These are phyloP conservation scores for Phlebopus sp. DNA, from an alignment of 1,284 basidiomycete genomes.

Conservation along the genomic window DNA sequence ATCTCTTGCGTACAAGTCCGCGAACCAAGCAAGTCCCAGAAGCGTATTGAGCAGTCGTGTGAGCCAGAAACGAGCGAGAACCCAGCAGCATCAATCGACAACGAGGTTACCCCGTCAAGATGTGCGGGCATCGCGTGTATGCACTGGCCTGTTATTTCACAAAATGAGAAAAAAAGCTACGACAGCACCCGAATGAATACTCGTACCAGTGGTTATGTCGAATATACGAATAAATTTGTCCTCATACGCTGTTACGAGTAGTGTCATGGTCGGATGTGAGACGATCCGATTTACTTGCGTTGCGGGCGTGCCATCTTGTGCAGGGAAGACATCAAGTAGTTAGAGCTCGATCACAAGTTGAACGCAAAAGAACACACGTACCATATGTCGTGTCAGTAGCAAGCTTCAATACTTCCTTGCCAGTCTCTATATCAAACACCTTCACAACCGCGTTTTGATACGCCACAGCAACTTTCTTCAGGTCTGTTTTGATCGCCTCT, in stretches of 20 bases:
- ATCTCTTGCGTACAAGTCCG: constrained; percentile 88
- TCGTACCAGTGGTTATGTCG: constrained; percentile 77
- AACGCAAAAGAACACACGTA: constrained; percentile 35
- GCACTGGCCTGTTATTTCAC: constrained; percentile 59
- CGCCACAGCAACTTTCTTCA: constrained; percentile 86
- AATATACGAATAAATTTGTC: constrained; percentile 92
- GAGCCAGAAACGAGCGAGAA: constrained; percentile 87
- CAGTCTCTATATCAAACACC: constrained; percentile 85
- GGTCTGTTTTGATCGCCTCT: constrained; percentile 73
- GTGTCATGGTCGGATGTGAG: constrained; percentile 87
- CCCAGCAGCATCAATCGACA: constrained; percentile 86
- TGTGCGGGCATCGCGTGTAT: constrained; percentile 91
- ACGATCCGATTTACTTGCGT: constrained; percentile 89
- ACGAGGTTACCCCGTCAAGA: constrained; percentile 85
- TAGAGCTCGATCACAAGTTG: constrained; percentile 5
- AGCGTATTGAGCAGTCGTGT: constrained; percentile 91
- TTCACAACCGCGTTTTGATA: constrained; percentile 89
- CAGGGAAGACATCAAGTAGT: constrained; percentile 4
- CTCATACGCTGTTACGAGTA: constrained; percentile 90
- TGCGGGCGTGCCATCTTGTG: constrained; percentile 61
- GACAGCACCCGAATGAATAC: not conserved
- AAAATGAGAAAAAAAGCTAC: constrained; percentile 8
- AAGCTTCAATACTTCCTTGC: constrained; percentile 73
- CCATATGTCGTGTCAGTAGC: constrained; percentile 71
- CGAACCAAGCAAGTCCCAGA: constrained; percentile 91